Base-by-base conservation (phyloP, 805 yeast species). In the Saturnispora kantuleensis region DNA sequence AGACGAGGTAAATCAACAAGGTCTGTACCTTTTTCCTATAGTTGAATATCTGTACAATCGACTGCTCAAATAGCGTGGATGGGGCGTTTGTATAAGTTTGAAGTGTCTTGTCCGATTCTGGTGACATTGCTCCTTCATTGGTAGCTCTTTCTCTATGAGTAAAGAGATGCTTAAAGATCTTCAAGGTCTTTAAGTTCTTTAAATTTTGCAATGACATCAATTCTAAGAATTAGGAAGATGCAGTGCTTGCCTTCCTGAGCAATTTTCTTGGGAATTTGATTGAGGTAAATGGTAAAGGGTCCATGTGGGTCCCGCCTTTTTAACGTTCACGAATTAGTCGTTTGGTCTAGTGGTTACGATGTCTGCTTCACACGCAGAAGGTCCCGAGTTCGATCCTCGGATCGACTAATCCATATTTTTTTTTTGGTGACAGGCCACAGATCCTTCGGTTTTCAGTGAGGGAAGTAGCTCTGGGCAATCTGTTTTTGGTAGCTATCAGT, bases 311-410 rank as follows among this genome's bases (percentile, higher is more conserved):
- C n/a, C n/a, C n/a, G n/a, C n/a, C n/a, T n/a, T n/a, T n/a, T n/a
- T n/a, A n/a, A n/a, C n/a, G n/a, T n/a, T 31, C 13, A 17, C 18
- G 18, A 45, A 33, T 49, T 47, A 60, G 64, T 62, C 58, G 65
- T 59, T 59, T 62, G 64, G 66, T 62, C 66, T 59, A 62, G 66
- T 60, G 66, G 66, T 62, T 60, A 62, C 64, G 66, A 62, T 63
- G 66, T 60, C 64, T 61, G 63, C 62, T 59, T 62, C 62, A 62
- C 66, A 62, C 66, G 62, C 63, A 62, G 64, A 60, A 62, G 66
- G 65, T 58, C 66, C 59, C 66, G 66, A 62, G 66, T 62, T 62
- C 66, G 61, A 62, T 57, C 66, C 66, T 62, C 66, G 66, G 59
- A 59, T 55, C 58, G 62, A 39, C 35, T 31, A 35, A 38, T 16